These are phyloP conservation scores for Endoconidiophora laricicola DNA, from an alignment of 2,329 filamentous ascomycete species.

Conservation along the genomic window DNA sequence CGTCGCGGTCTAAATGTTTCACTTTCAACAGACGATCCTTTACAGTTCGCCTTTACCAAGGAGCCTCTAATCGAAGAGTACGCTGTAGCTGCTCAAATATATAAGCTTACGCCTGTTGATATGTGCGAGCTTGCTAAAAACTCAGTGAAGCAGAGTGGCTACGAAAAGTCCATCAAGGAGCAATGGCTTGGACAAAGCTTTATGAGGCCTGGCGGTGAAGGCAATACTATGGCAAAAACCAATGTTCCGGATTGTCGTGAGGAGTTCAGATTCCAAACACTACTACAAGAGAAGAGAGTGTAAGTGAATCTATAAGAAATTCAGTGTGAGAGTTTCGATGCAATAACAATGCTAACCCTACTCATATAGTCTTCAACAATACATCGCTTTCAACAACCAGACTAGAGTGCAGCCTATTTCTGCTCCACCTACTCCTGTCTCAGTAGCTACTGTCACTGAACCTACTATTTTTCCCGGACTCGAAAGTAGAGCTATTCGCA, in stretches of 20 bases:
- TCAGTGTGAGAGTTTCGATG: not conserved
- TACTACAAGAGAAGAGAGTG: conserved; percentile 72
- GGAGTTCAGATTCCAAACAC: conserved; percentile 74
- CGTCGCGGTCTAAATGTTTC: conserved; percentile 88
- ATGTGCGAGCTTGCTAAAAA: conserved; percentile 98
- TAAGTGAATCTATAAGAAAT: conserved; percentile 27
- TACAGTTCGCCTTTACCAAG: conserved; percentile 97
- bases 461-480: conserved; percentile 59
- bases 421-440: not conserved
- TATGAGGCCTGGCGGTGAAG: conserved; percentile 58
- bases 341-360: not conserved
- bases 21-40: conserved; percentile 84
- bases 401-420: not conserved
- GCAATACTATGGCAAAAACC: conserved; percentile 88
- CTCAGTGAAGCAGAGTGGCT: conserved; percentile 86
- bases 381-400: conserved; percentile 11
- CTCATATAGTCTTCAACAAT: conserved; percentile 10
- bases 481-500: conserved; percentile 33
- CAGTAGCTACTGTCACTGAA: conserved; percentile 24
- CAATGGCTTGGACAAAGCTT: conserved; percentile 78
- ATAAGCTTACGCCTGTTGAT: conserved; percentile 89
- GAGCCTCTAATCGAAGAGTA: conserved; percentile 97
- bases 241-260: conserved; percentile 90
- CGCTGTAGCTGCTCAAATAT: conserved; percentile 93
- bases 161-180: conserved; percentile 75